phyloP scores from a whole-genome alignment of 345 rosid species.

The Citrus mangshanensis region DNA sequence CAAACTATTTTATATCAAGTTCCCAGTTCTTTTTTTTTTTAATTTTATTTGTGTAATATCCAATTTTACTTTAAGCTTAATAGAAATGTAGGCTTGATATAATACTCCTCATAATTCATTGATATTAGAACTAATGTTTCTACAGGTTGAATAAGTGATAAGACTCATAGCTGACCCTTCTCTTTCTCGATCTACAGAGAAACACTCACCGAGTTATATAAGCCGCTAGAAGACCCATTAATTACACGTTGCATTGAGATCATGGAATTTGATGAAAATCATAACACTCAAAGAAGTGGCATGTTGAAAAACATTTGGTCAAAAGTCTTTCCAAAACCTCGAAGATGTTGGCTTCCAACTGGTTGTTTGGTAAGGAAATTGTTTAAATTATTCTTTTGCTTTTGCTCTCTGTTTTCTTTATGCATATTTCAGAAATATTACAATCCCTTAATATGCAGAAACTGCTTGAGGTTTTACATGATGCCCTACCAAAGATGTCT shows the following conservation, averaged over 20 bases:
- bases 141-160: too few species aligned
- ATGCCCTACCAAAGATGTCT: conserved; percentile 91
- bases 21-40: neutral
- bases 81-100: neutral
- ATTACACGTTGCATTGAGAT: conserved; percentile 70
- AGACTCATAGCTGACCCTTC: conserved; percentile 9
- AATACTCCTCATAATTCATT: neutral
- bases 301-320: conserved; percentile 57
- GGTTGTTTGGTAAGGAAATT: conserved; percentile 77
- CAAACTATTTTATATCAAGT: neutral
- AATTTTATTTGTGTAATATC: neutral
- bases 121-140: neutral
- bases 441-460: conserved; percentile 49
- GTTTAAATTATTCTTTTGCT: neutral
- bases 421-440: neutral
- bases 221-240: conserved; percentile 71
- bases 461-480: conserved; percentile 76
- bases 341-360: conserved; percentile 95
- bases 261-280: conserved; percentile 44
- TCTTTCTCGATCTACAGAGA: conserved; percentile 36
- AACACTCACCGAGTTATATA: conserved; percentile 61
- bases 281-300: conserved; percentile 25
- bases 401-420: neutral
- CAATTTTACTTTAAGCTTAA: neutral
- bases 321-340: conserved; percentile 76